phyloP scores from a whole-genome alignment of 805 yeast species.

The Candida xiaguanensis region DNA sequence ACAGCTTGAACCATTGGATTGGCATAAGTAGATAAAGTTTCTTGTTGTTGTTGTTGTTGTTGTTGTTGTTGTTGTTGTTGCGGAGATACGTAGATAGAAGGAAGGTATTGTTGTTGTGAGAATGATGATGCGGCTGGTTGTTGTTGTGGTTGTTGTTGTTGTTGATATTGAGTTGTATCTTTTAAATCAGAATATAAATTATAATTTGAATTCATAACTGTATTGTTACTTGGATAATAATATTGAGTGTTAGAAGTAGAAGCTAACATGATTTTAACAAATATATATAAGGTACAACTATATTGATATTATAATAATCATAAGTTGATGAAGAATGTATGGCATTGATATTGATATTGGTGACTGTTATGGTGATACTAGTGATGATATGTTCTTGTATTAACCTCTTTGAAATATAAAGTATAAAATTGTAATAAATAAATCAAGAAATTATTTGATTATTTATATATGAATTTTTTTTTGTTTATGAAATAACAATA shows the following conservation, averaged over 20 bases:
- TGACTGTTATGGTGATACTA: not conserved
- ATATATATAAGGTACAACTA: not conserved
- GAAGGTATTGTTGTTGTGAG: constrained; percentile 5
- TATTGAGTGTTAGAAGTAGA: not conserved
- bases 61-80: constrained; percentile 7
- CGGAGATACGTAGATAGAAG: constrained; percentile 7
- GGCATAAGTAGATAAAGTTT: too few species aligned
- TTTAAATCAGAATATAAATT: not conserved
- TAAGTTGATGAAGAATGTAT: too few species aligned
- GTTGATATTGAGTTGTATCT: not conserved
- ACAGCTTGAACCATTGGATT: constrained; percentile 1
- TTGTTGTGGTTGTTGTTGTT: constrained; percentile 1
- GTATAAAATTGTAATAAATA: not conserved
- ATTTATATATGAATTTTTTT: too few species aligned
- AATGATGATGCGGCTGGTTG: constrained; percentile 1
- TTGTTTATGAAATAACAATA: too few species aligned
- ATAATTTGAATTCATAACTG: not conserved
- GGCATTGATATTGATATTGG: constrained; percentile 3
- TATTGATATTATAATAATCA: too few species aligned
- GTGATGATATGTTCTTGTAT: not conserved
- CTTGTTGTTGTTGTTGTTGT: constrained; percentile 6
- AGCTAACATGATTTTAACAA: constrained; percentile 1
- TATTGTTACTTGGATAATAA: not conserved
- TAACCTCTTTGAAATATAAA: too few species aligned
- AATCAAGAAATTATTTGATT: not conserved